These are phyloP conservation scores for Fraxinus excelsior DNA, from an alignment of 257 asterid genomes.

Conservation along the genomic window DNA sequence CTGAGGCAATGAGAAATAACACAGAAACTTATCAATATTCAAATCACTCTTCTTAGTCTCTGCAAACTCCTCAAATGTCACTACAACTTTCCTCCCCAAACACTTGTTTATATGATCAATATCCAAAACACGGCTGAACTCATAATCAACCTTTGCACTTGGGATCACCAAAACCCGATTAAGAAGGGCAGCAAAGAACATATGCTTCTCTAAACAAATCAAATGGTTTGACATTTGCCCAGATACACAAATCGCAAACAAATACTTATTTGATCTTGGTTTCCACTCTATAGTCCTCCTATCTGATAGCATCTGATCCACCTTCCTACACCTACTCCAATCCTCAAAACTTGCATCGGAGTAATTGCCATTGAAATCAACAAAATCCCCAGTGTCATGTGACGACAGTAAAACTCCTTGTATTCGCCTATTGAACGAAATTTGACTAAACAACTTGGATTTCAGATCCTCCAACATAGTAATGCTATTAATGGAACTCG, in stretches of 20 bases:
- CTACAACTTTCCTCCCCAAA: slow-evolving; percentile 75
- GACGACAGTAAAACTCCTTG: slow-evolving; percentile 72
- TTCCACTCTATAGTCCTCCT: slow-evolving; percentile 84
- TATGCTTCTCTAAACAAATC: slow-evolving; percentile 95
- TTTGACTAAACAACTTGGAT: slow-evolving; percentile 58
- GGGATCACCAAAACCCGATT: slow-evolving; percentile 82
- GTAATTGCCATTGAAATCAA: slow-evolving; percentile 42
- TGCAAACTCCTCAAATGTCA: slow-evolving; percentile 80
- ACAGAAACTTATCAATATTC: slow-evolving; percentile 73
- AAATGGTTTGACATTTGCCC: slow-evolving; percentile 98
- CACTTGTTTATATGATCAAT: slow-evolving; percentile 84
- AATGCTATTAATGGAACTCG: slow-evolving; percentile 24
- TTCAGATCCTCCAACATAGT: slow-evolving; percentile 47
- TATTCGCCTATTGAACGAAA: slow-evolving; percentile 72
- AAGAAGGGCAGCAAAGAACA: slow-evolving; percentile 89
- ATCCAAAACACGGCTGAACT: slow-evolving; percentile 74
- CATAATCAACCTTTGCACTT: slow-evolving; percentile 82
- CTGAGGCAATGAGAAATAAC: slow-evolving; percentile 84
- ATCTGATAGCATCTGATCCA: slow-evolving; percentile 59
- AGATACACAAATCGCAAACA: slow-evolving; percentile 84
- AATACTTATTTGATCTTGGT: slow-evolving; percentile 71
- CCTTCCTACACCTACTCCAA: slow-evolving; percentile 62
- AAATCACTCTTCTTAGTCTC: slow-evolving; percentile 59
- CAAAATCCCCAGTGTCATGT: slow-evolving; percentile 43
- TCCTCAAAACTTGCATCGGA: slow-evolving; percentile 49